Evolutionary conservation across 2,329 filamentous ascomycete genomes (phyloP).

Genomic region (Sporothrix inflata): DNA sequence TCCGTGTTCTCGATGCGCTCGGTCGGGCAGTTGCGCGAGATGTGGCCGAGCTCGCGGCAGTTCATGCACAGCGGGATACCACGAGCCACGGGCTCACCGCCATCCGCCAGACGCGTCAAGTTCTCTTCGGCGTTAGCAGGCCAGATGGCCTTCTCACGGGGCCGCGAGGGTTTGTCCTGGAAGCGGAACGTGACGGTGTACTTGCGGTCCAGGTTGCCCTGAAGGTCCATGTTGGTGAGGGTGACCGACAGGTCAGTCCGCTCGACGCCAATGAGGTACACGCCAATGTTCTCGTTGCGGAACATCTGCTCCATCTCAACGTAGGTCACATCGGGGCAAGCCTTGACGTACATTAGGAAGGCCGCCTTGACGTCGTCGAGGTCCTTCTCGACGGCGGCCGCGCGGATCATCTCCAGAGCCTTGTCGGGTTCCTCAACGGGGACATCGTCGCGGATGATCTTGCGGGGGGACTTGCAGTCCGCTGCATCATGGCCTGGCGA

Average conservation of each 20-base stretch:
- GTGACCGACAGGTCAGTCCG: slow-evolving; percentile 55
- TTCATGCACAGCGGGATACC: slow-evolving; percentile 64
- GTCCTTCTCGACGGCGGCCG: slow-evolving; percentile 58
- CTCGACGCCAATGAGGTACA: slow-evolving; percentile 67
- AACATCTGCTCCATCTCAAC: slow-evolving; percentile 63
- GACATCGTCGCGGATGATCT: slow-evolving; percentile 57
- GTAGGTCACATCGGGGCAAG: slow-evolving; percentile 61
- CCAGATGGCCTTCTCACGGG: slow-evolving; percentile 63
- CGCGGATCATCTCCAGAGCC: slow-evolving; percentile 61
- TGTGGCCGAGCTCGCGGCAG: slow-evolving; percentile 68
- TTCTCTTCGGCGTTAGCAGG: slow-evolving; percentile 64
- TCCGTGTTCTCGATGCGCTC: slow-evolving; percentile 56
- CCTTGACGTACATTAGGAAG: slow-evolving; percentile 64
- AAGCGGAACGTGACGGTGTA: slow-evolving; percentile 67
- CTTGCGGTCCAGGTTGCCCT: slow-evolving; percentile 68
- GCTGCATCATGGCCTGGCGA: slow-evolving; percentile 51
- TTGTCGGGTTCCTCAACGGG: slow-evolving; percentile 55
- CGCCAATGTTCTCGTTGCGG: slow-evolving; percentile 54
- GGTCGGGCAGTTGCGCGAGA: slow-evolving; percentile 60
- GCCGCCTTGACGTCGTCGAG: slow-evolving; percentile 65
- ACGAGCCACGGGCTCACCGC: slow-evolving; percentile 65
- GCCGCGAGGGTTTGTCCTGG: slow-evolving; percentile 58
- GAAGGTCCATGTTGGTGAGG: slow-evolving; percentile 72
- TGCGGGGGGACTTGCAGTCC: slow-evolving; percentile 63
- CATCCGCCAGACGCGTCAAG: slow-evolving; percentile 64